Evolutionary conservation across 768 basidiomycete genomes (phyloP).

Genomic region (Agrocybe praecox): DNA sequence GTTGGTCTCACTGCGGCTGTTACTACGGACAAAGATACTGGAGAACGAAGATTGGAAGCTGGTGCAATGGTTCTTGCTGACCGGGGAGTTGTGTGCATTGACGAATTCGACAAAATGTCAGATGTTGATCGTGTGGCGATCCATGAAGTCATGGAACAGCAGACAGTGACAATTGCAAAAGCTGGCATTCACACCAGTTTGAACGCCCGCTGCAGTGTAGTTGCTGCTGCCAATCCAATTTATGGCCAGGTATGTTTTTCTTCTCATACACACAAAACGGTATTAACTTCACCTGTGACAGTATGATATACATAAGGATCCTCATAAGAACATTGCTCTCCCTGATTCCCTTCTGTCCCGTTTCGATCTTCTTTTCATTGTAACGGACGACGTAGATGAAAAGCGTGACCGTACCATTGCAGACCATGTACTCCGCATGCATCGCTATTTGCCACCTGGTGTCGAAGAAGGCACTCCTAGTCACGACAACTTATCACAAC

Average conservation of each 20-base stretch:
- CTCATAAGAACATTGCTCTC: slow-evolving; percentile 97
- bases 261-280: slow-evolving; percentile 5
- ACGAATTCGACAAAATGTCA: slow-evolving; percentile 99
- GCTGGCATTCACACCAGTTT: slow-evolving; percentile 98
- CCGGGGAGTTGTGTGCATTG: slow-evolving; percentile 98
- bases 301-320: slow-evolving; percentile 99
- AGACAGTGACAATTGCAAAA: slow-evolving; percentile 99
- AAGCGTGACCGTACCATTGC: slow-evolving; percentile 91
- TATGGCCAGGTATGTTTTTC: slow-evolving; percentile 80
- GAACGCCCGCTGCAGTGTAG: slow-evolving; percentile 96
- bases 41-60: slow-evolving; percentile 94
- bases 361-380: slow-evolving; percentile 97
- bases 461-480: slow-evolving; percentile 95
- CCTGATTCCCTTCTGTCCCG: slow-evolving; percentile 97
- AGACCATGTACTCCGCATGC: slow-evolving; percentile 97
- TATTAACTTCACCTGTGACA: slow-evolving; percentile 32
- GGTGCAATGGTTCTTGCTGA: slow-evolving; percentile 99
- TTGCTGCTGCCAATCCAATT: slow-evolving; percentile 98
- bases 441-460: slow-evolving; percentile 94
- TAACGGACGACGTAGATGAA: slow-evolving; percentile 98
- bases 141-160: slow-evolving; percentile 99
- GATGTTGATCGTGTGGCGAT: slow-evolving; percentile 98
- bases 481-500: slow-evolving; percentile 85
- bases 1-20: slow-evolving; percentile 99
- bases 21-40: slow-evolving; percentile 97